Conservation (phyloP, 768 basidiomycete genomes). For the Termitomyces bulborhizus region DNA sequence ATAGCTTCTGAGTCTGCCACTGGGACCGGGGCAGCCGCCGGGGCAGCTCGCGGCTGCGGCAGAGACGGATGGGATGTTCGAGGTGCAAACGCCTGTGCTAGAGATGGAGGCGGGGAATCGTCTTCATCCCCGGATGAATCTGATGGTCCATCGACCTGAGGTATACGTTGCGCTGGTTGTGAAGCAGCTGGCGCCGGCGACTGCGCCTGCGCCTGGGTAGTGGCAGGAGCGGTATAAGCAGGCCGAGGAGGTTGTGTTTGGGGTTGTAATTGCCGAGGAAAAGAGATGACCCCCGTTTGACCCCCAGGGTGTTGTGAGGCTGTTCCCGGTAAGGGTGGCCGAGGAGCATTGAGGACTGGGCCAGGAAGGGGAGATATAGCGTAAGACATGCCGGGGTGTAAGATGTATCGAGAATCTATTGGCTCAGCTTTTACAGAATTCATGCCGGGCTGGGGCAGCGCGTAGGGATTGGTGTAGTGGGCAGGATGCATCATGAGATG, state of each 20-base stretch:
- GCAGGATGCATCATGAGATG: constrained; percentile 49
- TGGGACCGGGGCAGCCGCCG: constrained; percentile 26
- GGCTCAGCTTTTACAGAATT: constrained; percentile 71
- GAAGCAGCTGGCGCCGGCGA: constrained; percentile 1
- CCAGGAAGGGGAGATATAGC: constrained; percentile 59
- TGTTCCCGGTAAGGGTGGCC: constrained; percentile 31
- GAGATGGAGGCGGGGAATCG: constrained; percentile 59
- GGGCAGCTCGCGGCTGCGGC: constrained; percentile 48
- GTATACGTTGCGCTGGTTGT: constrained; percentile 37
- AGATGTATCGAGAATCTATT: constrained; percentile 60
- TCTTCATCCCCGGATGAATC: constrained; percentile 58
- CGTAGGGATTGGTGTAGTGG: constrained; percentile 55
- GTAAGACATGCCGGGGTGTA: constrained; percentile 38
- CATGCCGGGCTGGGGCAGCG: constrained; percentile 31
- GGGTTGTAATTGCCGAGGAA: constrained; percentile 31
- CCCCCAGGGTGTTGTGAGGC: constrained; percentile 45
- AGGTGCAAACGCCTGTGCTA: constrained; percentile 56
- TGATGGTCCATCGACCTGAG: constrained; percentile 80
- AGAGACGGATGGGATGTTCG: constrained; percentile 69
- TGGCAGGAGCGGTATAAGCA: constrained; percentile 19
- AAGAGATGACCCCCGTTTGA: constrained; percentile 54
- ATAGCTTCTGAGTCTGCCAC: constrained; percentile 74
- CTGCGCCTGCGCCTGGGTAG: constrained; percentile 9
- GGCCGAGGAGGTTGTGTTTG: constrained; percentile 20
- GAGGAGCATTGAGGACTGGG: constrained; percentile 51